Percentiles rank a stretch among this genome's conserved stretches.
These are phyloP conservation scores for Paspalum notatum DNA, from an alignment of 176 grass and related monocot species.

Conservation along the genomic window DNA sequence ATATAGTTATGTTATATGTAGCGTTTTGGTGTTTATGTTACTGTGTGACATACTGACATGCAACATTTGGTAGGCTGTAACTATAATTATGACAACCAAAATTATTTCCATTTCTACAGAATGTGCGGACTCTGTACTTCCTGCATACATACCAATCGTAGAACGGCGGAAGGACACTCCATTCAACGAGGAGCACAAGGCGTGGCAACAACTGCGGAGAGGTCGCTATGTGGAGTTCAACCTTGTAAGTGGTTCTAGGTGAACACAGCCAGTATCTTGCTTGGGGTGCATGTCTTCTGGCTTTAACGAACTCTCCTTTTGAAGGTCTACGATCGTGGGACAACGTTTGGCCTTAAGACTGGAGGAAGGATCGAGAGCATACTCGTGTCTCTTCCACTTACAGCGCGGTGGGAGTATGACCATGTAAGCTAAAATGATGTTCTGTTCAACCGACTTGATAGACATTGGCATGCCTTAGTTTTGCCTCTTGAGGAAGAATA, in stretches of 20 bases:
- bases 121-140: constrained; percentile 87
- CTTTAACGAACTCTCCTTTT: background rate
- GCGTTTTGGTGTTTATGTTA: constrained; percentile 2
- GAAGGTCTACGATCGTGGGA: constrained; percentile 96
- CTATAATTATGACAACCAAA: background rate
- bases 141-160: constrained; percentile 90
- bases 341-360: constrained; percentile 96
- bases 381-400: constrained; percentile 88
- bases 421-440: constrained; percentile 61
- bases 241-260: constrained; percentile 61
- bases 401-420: constrained; percentile 90
- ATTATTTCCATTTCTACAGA: constrained; percentile 49
- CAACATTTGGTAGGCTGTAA: background rate
- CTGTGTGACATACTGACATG: background rate
- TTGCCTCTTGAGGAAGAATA: background rate
- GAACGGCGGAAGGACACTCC: constrained; percentile 85
- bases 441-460: background rate
- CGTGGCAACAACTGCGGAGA: constrained; percentile 92
- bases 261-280: background rate
- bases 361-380: constrained; percentile 98
- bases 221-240: constrained; percentile 99
- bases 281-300: background rate
- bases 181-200: constrained; percentile 88
- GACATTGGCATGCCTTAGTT: too few relatives aligned
- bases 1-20: background rate